Conservation (phyloP, 352 stramenopile genomes). For the Phytopythium litorale region DNA sequence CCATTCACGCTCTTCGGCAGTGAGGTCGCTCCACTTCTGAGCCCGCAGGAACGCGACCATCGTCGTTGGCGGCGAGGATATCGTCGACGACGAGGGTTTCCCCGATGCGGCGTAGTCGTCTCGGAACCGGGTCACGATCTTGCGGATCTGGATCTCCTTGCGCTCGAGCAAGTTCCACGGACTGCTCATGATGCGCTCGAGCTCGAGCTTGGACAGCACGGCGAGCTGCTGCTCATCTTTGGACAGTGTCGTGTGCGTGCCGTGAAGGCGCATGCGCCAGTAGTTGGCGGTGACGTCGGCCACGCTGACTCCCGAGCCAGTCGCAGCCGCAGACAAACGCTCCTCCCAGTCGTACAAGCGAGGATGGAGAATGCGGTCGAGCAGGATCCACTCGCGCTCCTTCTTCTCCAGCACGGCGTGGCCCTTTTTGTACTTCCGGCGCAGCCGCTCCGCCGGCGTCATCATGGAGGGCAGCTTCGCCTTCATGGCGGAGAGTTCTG, state of each 20-base stretch:
- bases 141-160: conserved; percentile 72
- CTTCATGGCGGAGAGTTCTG: conserved; percentile 70
- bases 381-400: conserved; percentile 71
- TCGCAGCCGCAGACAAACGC: conserved; percentile 16
- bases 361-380: conserved; percentile 68
- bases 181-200: conserved; percentile 67
- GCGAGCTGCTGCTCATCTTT: conserved; percentile 69
- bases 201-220: conserved; percentile 50
- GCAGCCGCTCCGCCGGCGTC: conserved; percentile 59
- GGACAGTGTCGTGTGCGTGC: conserved; percentile 37
- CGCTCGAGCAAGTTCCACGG: conserved; percentile 70
- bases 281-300: conserved; percentile 14
- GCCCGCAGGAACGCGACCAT: conserved; percentile 48
- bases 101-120: conserved; percentile 30
- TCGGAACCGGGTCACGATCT: conserved; percentile 64
- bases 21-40: conserved; percentile 47
- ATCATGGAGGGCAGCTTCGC: conserved; percentile 76
- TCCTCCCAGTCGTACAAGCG: conserved; percentile 71
- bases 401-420: conserved; percentile 56
- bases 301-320: conserved; percentile 7
- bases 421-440: conserved; percentile 81
- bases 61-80: conserved; percentile 11
- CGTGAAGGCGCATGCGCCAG: conserved; percentile 36
- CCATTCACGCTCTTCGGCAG: conserved; percentile 67
- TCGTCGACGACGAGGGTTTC: conserved; percentile 11